Conservation (phyloP, 2,329 filamentous ascomycete genomes). For the Apiospora arundinis region DNA sequence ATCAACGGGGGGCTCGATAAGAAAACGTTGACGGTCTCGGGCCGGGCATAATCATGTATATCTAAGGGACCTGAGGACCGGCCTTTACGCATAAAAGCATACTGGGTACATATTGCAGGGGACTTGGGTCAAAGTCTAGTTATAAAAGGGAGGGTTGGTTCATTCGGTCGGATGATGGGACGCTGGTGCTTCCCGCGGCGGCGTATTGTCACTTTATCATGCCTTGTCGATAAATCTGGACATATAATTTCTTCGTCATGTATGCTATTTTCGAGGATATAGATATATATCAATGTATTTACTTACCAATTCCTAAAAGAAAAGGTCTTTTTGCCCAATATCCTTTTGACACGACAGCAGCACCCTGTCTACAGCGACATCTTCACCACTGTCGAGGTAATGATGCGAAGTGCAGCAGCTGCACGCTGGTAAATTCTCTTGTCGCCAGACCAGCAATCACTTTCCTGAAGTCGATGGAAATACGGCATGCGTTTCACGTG, state of each 20-base stretch:
- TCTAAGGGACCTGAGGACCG: too few species aligned
- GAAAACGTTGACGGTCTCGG: constrained; percentile 21
- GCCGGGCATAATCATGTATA: not conserved
- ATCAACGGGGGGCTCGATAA: constrained; percentile 31
- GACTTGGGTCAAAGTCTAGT: too few species aligned
- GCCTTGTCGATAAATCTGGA: not conserved
- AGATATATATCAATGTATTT: not conserved
- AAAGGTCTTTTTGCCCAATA: not conserved
- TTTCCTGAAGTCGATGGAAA: too few species aligned
- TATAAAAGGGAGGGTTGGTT: too few species aligned
- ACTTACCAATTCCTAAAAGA: not conserved
- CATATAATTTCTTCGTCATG: not conserved
- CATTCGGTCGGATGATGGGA: too few species aligned
- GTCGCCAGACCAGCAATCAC: too few species aligned
- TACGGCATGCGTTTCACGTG: too few species aligned
- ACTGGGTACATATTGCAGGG: not conserved
- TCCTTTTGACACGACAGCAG: too few species aligned
- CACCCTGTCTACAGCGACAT: not conserved
- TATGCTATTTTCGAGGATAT: not conserved
- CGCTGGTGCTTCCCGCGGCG: not conserved
- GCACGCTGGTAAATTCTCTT: too few species aligned
- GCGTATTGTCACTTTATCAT: not conserved
- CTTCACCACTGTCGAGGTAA: not conserved
- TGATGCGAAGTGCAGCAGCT: not conserved
- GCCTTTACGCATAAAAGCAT: not conserved